These are phyloP conservation scores for Nitzschia putrida DNA, from an alignment of 108 stramenopile genomes.

Conservation along the genomic window DNA sequence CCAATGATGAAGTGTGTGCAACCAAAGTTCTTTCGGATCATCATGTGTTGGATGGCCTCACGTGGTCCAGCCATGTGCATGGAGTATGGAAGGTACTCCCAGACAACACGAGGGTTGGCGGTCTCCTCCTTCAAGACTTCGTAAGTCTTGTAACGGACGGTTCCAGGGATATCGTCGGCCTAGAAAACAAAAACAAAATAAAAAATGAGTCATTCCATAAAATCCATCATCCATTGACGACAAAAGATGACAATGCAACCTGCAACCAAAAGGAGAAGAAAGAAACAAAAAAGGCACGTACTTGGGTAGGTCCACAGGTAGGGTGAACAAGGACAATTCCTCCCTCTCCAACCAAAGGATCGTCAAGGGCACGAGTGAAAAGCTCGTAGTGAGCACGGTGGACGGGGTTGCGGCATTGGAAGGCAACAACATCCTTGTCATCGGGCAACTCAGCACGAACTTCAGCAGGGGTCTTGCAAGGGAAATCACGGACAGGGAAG, in stretches of 20 bases:
- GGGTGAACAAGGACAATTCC: slow-evolving; percentile 98
- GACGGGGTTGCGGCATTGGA: slow-evolving; percentile 99
- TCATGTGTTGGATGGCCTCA: slow-evolving; percentile 99
- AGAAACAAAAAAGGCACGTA: slow-evolving; percentile 12
- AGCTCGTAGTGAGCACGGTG: slow-evolving; percentile 99
- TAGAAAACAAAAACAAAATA: slow-evolving; percentile 2
- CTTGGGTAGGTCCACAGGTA: slow-evolving; percentile 97
- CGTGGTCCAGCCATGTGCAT: slow-evolving; percentile 99
- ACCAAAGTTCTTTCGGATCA: slow-evolving; percentile 99
- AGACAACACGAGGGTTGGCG: slow-evolving; percentile 89
- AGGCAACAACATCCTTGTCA: slow-evolving; percentile 97
- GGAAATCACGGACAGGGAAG: slow-evolving; percentile 95
- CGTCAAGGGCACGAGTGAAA: slow-evolving; percentile 97
- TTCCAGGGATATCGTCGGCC: slow-evolving; percentile 93
- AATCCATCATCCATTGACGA: too few relatives aligned
- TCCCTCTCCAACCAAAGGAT: slow-evolving; percentile 84
- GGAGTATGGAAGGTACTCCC: slow-evolving; percentile 99
- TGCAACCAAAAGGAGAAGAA: not conserved
- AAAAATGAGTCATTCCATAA: not conserved
- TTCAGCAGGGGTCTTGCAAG: slow-evolving; percentile 95
- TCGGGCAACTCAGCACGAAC: slow-evolving; percentile 92
- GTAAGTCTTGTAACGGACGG: slow-evolving; percentile 96
- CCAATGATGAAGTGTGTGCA: slow-evolving; percentile 99
- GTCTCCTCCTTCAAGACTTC: slow-evolving; percentile 96
- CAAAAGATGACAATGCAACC: not conserved